phyloP scores from a whole-genome alignment of 805 yeast species.

The Saturnispora dispora region DNA sequence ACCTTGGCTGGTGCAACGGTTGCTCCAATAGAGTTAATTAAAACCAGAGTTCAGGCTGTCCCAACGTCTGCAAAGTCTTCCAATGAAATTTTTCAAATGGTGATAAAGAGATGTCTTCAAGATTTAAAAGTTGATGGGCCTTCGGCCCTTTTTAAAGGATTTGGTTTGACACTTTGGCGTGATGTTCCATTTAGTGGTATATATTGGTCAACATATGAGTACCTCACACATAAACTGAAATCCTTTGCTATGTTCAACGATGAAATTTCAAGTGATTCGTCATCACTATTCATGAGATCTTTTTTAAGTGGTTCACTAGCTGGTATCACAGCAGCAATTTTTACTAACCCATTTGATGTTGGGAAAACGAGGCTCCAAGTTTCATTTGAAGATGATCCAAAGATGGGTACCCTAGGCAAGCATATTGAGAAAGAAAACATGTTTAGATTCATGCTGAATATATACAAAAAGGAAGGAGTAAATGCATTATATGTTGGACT shows the following conservation, averaged over 20 bases:
- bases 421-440: conserved; percentile 38
- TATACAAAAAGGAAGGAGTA: conserved; percentile 67
- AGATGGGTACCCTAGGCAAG: conserved; percentile 11
- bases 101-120: conserved; percentile 21
- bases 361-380: conserved; percentile 90
- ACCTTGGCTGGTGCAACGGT: conserved; percentile 73
- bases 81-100: conserved; percentile 41
- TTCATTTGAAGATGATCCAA: conserved; percentile 28
- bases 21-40: conserved; percentile 79
- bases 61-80: conserved; percentile 34
- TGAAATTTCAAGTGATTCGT: conserved; percentile 10
- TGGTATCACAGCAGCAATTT: conserved; percentile 77
- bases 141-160: conserved; percentile 67
- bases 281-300: conserved; percentile 40
- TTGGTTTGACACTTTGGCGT: conserved; percentile 85
- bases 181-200: conserved; percentile 96
- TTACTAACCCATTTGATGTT: conserved; percentile 94
- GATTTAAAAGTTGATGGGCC: conserved; percentile 52
- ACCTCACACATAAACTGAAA: conserved; percentile 26
- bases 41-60: conserved; percentile 86
- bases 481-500: conserved; percentile 81
- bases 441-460: conserved; percentile 55
- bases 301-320: conserved; percentile 78
- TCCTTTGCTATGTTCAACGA: conserved; percentile 18
- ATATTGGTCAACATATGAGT: conserved; percentile 87